Conservation (phyloP, 23 red algal genomes). For the Chondrus crispus region DNA sequence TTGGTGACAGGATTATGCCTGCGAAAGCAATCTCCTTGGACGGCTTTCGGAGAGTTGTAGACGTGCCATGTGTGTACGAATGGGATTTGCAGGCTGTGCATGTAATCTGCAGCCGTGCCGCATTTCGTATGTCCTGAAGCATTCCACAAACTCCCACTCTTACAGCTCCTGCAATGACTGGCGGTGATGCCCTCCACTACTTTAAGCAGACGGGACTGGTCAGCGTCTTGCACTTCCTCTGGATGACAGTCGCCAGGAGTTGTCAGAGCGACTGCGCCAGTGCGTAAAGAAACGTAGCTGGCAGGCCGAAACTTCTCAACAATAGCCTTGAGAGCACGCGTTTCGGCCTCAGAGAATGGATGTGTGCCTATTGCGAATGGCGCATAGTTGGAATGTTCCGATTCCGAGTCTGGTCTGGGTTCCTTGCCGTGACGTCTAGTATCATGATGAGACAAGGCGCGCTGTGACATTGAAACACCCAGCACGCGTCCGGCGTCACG, state of each 20-base stretch:
- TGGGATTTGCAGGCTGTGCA: constrained; percentile 29
- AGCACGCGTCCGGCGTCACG: neutral
- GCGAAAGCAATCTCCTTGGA: constrained; percentile 44
- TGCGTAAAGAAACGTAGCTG: constrained; percentile 35
- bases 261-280: constrained; percentile 12
- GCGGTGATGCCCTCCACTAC: constrained; percentile 27
- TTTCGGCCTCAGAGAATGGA: constrained; percentile 65
- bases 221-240: neutral
- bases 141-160: constrained; percentile 4
- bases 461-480: neutral
- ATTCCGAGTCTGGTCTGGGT: too few relatives aligned
- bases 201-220: neutral
- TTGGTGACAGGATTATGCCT: constrained; percentile 28
- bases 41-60: constrained; percentile 14
- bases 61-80: constrained; percentile 46
- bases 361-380: constrained; percentile 41
- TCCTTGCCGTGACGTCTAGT: neutral
- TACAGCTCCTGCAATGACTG: constrained; percentile 31
- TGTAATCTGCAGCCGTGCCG: constrained; percentile 39
- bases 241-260: constrained; percentile 39
- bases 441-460: neutral
- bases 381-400: too few relatives aligned
- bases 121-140: constrained; percentile 29
- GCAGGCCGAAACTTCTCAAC: neutral
- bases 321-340: constrained; percentile 34